These are phyloP conservation scores for Pseudomicrostroma phylloplanum DNA, from an alignment of 1,284 basidiomycete species.

Conservation along the genomic window DNA sequence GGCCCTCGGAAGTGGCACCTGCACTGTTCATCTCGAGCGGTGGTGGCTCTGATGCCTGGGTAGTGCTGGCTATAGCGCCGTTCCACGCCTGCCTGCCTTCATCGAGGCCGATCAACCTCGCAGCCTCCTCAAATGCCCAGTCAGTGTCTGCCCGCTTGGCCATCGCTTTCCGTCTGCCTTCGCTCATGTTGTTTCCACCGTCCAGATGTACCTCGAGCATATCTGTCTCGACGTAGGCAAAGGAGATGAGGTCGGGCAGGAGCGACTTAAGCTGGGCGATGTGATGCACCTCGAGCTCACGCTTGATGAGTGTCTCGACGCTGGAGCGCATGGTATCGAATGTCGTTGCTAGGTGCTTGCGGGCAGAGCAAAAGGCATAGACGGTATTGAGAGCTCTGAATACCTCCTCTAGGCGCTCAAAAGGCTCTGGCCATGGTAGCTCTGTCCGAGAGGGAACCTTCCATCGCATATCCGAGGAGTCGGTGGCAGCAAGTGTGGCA, in stretches of 20 bases:
- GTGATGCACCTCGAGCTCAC: slow-evolving; percentile 68
- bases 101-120: slow-evolving; percentile 17
- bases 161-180: slow-evolving; percentile 15
- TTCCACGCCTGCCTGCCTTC: background rate
- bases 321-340: slow-evolving; percentile 70
- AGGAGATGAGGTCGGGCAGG: slow-evolving; percentile 71
- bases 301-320: slow-evolving; percentile 69
- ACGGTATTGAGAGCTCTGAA: slow-evolving; percentile 80
- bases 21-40: too few species aligned
- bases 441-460: slow-evolving; percentile 3
- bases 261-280: slow-evolving; percentile 85
- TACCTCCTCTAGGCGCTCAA: slow-evolving; percentile 50
- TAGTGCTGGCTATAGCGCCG: too few species aligned
- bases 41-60: too few species aligned
- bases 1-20: background rate
- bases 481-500: too few species aligned
- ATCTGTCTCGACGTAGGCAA: slow-evolving; percentile 70
- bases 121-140: slow-evolving; percentile 28
- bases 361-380: slow-evolving; percentile 75
- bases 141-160: slow-evolving; percentile 16
- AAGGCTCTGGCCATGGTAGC: slow-evolving; percentile 51
- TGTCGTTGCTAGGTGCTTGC: slow-evolving; percentile 74
- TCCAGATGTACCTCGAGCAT: slow-evolving; percentile 61
- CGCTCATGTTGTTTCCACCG: slow-evolving; percentile 22
- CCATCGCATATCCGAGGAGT: background rate